Base-by-base conservation (phyloP, 305 asterid genomes). In the Caryopteris hybrid region DNA sequence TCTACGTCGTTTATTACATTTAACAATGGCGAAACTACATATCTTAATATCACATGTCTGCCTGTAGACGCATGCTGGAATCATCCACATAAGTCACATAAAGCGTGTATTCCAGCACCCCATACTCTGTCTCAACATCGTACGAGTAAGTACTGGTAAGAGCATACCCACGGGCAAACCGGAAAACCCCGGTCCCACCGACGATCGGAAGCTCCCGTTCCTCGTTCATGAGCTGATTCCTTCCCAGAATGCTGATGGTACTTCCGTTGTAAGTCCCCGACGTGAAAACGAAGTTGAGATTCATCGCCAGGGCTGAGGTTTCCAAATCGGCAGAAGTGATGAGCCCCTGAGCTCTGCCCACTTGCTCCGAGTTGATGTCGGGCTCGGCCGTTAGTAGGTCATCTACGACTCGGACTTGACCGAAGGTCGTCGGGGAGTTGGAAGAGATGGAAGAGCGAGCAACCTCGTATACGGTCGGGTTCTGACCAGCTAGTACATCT, bases 361-460 rank as follows among this genome's bases (percentile, higher is more conserved):
- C 16, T n/a, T 21, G 46, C 56, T 61, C 16, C 8, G 85, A 80
- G 48, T 47, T 27, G 36, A 4, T 18, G 10, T 47, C 80, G 0
- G 85, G 82, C 74, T 56, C 75, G 1, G 73, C 75, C 8, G 85
- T 81, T 12, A 77, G 33, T 9, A 51, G 72, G 60, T 72, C 80
- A 14, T 81, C 85, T 33, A 77, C 2, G 23, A 69, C 85, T 0
- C 33, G 17, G 33, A 81, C 69, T 14, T 69, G 74, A 1, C 83
- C 85, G 53, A 80, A 80, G 0, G 29, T 0, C 0, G 79, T 68
- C 3, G 70, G 3, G 0, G 82, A 77, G 0, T 5, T 22, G 3
- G 75, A 5, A 14, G 83, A 71, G 73, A 81, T 69, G 46, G 77
- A 33, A 1, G 80, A 67, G 1, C 55, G 43, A 0, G 85, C 82